Conservation (phyloP, 768 basidiomycete genomes). For the Albatrellus ellisii region DNA sequence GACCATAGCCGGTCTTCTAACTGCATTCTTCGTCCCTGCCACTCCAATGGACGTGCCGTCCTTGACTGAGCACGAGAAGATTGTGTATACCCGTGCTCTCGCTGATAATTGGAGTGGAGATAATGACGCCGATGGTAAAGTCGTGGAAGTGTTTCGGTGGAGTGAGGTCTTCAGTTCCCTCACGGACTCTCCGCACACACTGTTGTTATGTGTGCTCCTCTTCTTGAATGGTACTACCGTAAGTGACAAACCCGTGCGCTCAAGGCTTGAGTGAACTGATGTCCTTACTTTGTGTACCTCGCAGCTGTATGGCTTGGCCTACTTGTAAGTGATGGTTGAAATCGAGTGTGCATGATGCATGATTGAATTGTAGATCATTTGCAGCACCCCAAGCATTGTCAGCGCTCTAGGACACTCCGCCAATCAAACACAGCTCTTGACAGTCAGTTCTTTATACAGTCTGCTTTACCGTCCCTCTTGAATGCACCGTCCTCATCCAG, state of each 20-base stretch:
- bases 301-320: constrained; percentile 16
- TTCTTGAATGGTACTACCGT: constrained; percentile 44
- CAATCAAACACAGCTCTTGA: constrained; percentile 20
- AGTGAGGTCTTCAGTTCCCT: constrained; percentile 35
- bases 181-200: constrained; percentile 36
- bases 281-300: not conserved
- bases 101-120: constrained; percentile 18
- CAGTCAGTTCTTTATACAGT: constrained; percentile 1
- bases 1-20: constrained; percentile 35
- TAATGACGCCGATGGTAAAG: constrained; percentile 25
- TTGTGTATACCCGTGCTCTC: constrained; percentile 23
- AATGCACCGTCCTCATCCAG: not conserved
- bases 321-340: constrained; percentile 13
- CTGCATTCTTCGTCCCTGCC: constrained; percentile 37
- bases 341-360: not conserved
- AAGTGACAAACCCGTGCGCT: constrained; percentile 12
- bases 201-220: constrained; percentile 33
- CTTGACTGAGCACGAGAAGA: constrained; percentile 35
- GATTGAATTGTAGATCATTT: not conserved
- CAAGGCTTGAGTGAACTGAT: not conserved
- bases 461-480: not conserved
- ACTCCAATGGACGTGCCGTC: constrained; percentile 33
- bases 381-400: constrained; percentile 19
- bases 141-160: constrained; percentile 41
- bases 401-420: constrained; percentile 18